Percentiles rank a stretch among this genome's conserved stretches.
Conservation (phyloP, 805 yeast genomes). For the Kockiozyma suomiensis region DNA sequence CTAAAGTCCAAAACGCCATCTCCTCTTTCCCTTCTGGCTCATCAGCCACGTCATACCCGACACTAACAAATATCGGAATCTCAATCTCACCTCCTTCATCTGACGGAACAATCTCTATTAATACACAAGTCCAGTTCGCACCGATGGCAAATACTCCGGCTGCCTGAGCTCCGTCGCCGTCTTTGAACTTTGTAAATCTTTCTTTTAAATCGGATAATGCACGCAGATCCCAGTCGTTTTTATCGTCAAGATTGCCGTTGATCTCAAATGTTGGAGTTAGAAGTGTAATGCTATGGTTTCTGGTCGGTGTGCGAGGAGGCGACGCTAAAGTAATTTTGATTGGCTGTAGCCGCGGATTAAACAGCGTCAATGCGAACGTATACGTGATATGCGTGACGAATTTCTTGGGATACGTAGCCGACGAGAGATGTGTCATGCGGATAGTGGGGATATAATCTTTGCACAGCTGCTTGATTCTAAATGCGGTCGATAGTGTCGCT, state of each 20-base stretch:
- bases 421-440: constrained; percentile 23
- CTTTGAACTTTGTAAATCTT: constrained; percentile 5
- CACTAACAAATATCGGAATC: constrained; percentile 29
- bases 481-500: constrained; percentile 18
- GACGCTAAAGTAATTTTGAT: constrained; percentile 25
- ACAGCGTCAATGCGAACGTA: constrained; percentile 26
- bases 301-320: constrained; percentile 23
- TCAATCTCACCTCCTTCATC: constrained; percentile 10
- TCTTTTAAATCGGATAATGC: constrained; percentile 9
- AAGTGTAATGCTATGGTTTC: constrained; percentile 21
- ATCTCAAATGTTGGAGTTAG: constrained; percentile 26
- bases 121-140: constrained; percentile 28
- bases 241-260: constrained; percentile 27
- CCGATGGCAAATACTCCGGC: constrained; percentile 26
- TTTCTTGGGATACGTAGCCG: constrained; percentile 5
- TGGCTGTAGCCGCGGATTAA: constrained; percentile 26
- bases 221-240: constrained; percentile 25
- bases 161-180: background rate
- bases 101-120: constrained; percentile 27
- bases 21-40: constrained; percentile 14
- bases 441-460: constrained; percentile 24
- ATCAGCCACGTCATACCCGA: constrained; percentile 23
- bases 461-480: constrained; percentile 22
- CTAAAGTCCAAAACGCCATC: constrained; percentile 25
- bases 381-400: constrained; percentile 24